Evolutionary conservation across 2,329 filamentous ascomycete species (phyloP).

Genomic region (Beauveria rudraprayagi): DNA sequence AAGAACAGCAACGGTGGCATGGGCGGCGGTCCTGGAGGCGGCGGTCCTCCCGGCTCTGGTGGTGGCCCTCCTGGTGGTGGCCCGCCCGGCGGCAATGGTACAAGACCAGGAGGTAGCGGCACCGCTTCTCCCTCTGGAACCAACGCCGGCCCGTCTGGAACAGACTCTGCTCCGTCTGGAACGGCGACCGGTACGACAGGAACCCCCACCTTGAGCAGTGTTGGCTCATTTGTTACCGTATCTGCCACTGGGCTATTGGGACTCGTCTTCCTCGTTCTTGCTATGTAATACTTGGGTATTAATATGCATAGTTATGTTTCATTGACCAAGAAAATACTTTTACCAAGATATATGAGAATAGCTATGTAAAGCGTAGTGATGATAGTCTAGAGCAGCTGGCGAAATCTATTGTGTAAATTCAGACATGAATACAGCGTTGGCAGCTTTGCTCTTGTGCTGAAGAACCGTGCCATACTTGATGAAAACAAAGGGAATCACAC

Average conservation of each 20-base stretch:
- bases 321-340: too few relatives aligned
- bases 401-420: background rate
- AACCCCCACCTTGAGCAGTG: background rate
- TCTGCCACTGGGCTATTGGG: background rate
- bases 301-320: background rate
- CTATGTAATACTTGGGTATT: background rate
- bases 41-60: conserved; percentile 7
- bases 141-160: background rate
- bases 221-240: background rate
- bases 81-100: background rate
- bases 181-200: background rate
- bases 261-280: background rate
- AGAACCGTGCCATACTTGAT: background rate
- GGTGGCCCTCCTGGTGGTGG: background rate
- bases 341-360: too few relatives aligned
- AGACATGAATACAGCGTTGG: background rate
- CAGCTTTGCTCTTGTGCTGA: background rate
- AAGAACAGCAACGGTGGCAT: conserved; percentile 18
- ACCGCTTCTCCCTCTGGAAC: background rate
- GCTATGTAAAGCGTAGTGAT: too few relatives aligned
- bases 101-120: background rate
- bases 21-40: conserved; percentile 12
- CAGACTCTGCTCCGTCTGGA: background rate
- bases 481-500: conserved; percentile 6
- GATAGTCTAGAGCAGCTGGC: too few relatives aligned